Evolutionary conservation across 331 rosid genomes (phyloP), one percentile per base, ranked within the genome.

Genomic region (Saraca asoca): DNA sequence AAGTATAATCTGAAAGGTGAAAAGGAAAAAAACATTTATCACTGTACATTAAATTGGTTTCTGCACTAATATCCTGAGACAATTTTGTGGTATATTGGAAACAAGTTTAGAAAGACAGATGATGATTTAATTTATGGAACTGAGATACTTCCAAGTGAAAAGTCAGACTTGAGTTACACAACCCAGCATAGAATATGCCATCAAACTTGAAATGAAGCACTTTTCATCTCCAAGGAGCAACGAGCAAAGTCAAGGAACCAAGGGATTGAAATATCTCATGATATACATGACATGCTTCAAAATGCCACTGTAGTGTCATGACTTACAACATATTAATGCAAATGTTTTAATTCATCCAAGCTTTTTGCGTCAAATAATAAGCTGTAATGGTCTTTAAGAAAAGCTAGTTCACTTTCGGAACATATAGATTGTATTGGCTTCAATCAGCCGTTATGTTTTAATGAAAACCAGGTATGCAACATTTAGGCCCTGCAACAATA

Each of bases 211-310:
- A 39, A 48, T 7, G 14, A 16, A 39, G 55, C 3, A 9, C 29
- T 33, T 58, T 7, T 57, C 2, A 6, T 12, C 42, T 56, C 11
- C 9, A 55, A n/a, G 71, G 19, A 37, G 13, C 17, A 31, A 41
- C 20, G n/a, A n/a, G 38, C 15, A n/a, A 52, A 24, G 67, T 48
- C 56, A 10, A 15, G n/a, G n/a, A n/a, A n/a, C n/a, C n/a, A n/a
- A n/a, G n/a, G n/a, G n/a, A n/a, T n/a, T n/a, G n/a, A 10, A 57
- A 57, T 9, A 48, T 71, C 29, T 62, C 49, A 62, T 29, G 17
- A 58, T 0, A 8, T 18, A 33, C 29, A 15, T 15, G 57, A 35
- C 57, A 7, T 46, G 24, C 20, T 33, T 67, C 34, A 73, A 33
- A 43, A 35, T 12, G 42, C 54, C 14, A 55, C 10, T 64, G 18